Percentiles rank a stretch among this genome's conserved stretches.
Evolutionary conservation across 306 rosid species (phyloP).

Genomic region (Trichosanthes cucumerina): DNA sequence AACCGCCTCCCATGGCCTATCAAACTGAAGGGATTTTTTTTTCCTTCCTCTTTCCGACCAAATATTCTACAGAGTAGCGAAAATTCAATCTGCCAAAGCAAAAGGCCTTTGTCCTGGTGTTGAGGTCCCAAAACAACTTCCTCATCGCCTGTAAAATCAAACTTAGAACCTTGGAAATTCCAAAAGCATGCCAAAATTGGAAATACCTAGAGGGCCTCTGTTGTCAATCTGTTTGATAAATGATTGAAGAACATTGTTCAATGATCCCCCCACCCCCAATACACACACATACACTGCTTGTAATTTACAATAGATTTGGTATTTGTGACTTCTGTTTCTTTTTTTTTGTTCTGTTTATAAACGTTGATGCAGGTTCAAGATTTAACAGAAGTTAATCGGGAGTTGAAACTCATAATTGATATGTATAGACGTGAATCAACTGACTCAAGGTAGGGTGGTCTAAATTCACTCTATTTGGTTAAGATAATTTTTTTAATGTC

Average conservation of each 20-base stretch:
- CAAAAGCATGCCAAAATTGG: not conserved
- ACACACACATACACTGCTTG: not conserved
- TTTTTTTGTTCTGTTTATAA: not conserved
- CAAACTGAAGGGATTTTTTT: not conserved
- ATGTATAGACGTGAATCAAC: slow-evolving; percentile 81
- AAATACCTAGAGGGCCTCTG: not conserved
- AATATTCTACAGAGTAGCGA: not conserved
- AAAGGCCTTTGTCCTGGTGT: not conserved
- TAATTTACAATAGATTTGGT: not conserved
- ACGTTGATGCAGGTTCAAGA: slow-evolving; percentile 51
- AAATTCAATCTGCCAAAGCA: not conserved
- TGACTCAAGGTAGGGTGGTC: slow-evolving; percentile 61
- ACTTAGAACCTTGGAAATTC: not conserved
- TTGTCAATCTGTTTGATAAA: not conserved
- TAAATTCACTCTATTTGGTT: slow-evolving; percentile 10
- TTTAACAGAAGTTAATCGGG: slow-evolving; percentile 39
- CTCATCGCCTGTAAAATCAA: not conserved
- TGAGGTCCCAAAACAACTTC: not conserved
- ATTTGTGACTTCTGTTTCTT: not conserved
- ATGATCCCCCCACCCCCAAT: not conserved
- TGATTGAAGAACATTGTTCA: not conserved
- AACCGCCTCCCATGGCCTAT: not conserved
- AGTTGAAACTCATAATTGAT: slow-evolving; percentile 60
- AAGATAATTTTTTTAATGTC: not conserved
- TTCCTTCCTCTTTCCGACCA: not conserved